Base-by-base conservation (phyloP, 768 basidiomycete species). In the Xerocomus spinulosus region DNA sequence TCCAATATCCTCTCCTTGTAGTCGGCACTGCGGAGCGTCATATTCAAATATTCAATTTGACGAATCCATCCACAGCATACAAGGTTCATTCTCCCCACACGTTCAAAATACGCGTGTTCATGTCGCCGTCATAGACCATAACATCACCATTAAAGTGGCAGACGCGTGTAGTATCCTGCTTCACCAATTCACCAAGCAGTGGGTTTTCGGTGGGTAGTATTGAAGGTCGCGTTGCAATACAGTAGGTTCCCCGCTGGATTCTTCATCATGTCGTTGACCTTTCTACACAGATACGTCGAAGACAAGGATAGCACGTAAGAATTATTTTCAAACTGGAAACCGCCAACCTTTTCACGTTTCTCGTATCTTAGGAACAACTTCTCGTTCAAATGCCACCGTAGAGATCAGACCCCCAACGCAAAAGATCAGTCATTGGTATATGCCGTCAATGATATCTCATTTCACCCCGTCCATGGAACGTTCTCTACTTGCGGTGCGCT, bases 1-100 rank as follows among this genome's bases (percentile, higher is more conserved):
- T 85, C 9, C 79, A 81, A 49, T 85, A 83, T 57, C 85, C 88
- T 4, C 73, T 94, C 23, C 81, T 95, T 75, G 94, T 94, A 33
- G 90, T 92, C 44, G 94, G 86, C 25, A 95, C 92, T 1, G 95
- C 92, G 6, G 94, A 96, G 51, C 81, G 92, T 25, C 87, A 94
- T 63, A 83, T 97, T 43, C 84, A 89, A 64, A 88, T 95, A 52
- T 87, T 82, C 73, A 88, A 95, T 67, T 77, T 96, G 41, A 79
- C 77, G 15, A 91, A 87, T 63, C 93, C 94, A 2, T 84, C 77
- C 20, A 75, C 81, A 1, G 69, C 87, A 1, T 90, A 83, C 74
- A 90, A 88, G 73, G 91, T 86, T 34, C 28, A 41, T 46, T 40
- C 33, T 69, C 51, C 48, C 48, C 42, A 43, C 48, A 14, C 32